Percentiles rank a stretch among this genome's conserved stretches.
These are phyloP conservation scores for Lippia alba DNA, from an alignment of 305 asterid genomes.

Conservation along the genomic window DNA sequence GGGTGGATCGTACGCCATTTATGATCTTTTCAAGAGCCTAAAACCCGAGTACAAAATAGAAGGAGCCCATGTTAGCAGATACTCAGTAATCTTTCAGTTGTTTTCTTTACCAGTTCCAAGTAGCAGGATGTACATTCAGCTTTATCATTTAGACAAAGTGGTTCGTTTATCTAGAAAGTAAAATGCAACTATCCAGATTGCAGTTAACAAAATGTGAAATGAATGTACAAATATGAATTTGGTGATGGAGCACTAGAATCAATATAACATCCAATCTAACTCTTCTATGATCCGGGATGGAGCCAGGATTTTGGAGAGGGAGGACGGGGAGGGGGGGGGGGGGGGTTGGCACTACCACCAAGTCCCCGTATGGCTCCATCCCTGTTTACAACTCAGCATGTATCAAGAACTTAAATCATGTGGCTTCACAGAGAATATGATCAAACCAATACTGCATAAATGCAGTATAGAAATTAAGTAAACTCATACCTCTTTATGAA, in stretches of 20 bases:
- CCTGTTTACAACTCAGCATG: too few relatives aligned
- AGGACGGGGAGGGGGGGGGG: too few relatives aligned
- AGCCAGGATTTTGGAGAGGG: too few relatives aligned
- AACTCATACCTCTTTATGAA: slow-evolving; percentile 76
- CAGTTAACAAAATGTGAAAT: neutral
- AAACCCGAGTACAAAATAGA: neutral
- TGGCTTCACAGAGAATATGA: neutral
- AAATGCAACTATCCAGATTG: neutral
- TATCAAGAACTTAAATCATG: neutral
- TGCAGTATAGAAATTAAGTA: slow-evolving; percentile 13
- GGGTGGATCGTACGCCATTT: slow-evolving; percentile 86
- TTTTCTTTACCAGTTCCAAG: neutral
- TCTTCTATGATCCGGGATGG: too few relatives aligned
- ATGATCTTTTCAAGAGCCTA: slow-evolving; percentile 82
- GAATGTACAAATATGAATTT: neutral
- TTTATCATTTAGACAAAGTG: neutral
- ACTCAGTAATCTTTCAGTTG: neutral
- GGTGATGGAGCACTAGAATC: neutral
- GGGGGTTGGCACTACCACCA: too few relatives aligned
- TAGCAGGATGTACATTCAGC: slow-evolving; percentile 7
- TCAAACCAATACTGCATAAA: slow-evolving; percentile 9
- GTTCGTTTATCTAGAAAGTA: neutral
- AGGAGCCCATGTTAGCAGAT: neutral
- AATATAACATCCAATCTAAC: neutral
- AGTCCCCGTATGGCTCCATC: too few relatives aligned